Percentiles rank a stretch among this genome's conserved stretches.
phyloP scores from a whole-genome alignment of 352 stramenopile genomes.

The Globisporangium nodosum region DNA sequence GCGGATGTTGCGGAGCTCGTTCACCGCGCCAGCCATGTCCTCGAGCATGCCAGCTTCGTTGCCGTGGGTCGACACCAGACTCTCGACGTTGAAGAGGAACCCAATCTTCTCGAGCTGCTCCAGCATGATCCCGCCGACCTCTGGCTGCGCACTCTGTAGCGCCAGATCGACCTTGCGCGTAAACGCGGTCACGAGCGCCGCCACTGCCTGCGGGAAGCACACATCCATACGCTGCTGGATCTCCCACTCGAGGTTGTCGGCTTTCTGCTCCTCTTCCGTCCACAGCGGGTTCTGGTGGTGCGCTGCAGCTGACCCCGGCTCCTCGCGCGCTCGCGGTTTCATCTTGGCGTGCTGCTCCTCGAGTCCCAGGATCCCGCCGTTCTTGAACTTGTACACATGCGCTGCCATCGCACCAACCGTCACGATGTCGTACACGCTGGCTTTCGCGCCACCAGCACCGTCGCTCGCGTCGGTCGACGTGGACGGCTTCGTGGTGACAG shows the following conservation, averaged over 20 bases:
- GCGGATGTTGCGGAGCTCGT: slow-evolving; percentile 74
- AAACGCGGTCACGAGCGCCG: slow-evolving; percentile 75
- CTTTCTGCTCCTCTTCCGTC: slow-evolving; percentile 82
- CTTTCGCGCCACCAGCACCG: background rate
- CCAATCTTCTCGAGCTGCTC: slow-evolving; percentile 74
- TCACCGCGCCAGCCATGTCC: slow-evolving; percentile 78
- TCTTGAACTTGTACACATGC: slow-evolving; percentile 88
- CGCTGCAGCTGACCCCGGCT: slow-evolving; percentile 31
- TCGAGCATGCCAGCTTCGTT: slow-evolving; percentile 87
- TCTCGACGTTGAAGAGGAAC: slow-evolving; percentile 83
- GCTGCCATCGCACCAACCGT: slow-evolving; percentile 84
- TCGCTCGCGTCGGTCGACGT: slow-evolving; percentile 23
- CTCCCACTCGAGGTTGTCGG: slow-evolving; percentile 66
- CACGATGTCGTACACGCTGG: slow-evolving; percentile 74
- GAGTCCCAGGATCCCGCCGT: slow-evolving; percentile 69
- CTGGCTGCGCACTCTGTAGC: slow-evolving; percentile 41
- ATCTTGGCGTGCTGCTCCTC: slow-evolving; percentile 71
- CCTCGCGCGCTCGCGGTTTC: slow-evolving; percentile 51
- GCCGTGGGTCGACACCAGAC: slow-evolving; percentile 80
- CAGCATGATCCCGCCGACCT: slow-evolving; percentile 54
- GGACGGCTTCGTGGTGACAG: slow-evolving; percentile 20
- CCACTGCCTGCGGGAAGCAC: slow-evolving; percentile 76
- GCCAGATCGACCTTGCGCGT: slow-evolving; percentile 76
- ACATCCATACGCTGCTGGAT: slow-evolving; percentile 82
- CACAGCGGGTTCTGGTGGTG: slow-evolving; percentile 68